Evolutionary conservation across 257 asterid species (phyloP), one percentile per base, ranked within the genome.

Genomic region (Solanum clarkiae): DNA sequence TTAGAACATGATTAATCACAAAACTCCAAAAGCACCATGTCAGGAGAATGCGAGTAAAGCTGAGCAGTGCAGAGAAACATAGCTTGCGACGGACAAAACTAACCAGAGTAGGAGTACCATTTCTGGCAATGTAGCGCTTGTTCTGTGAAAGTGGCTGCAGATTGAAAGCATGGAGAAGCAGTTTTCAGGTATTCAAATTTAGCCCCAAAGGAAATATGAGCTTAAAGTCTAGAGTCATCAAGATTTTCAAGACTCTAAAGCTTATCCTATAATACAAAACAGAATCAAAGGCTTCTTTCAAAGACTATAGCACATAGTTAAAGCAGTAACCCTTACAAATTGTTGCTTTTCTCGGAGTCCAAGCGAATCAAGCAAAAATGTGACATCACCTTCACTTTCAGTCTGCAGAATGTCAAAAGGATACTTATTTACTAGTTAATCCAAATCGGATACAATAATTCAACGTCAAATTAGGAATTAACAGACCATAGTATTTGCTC

Each of bases 401-500:
- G 97, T 94, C 99, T 95, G 91, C 90, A 84, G 15, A 69, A 77
- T 12, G 79, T 44, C 45, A 83, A 80, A 87, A 24, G 60, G 60
- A 77, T 85, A 85, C 8, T 84, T 57, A 86, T 72, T 45, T 81
- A 47, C 12, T 80, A 81, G 42, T 45, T 57, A 84, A n/a, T 59
- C 80, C 24, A 69, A 53, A 44, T 20, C 80, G 74, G 82, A 71
- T 57, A 71, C 4, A 80, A 5, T 0, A 36, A 26, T 4, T 49
- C 11, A 24, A 59, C 42, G 7, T 17, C 49, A 72, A 86, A 54
- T 16, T 57, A 65, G 12, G 49, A 65, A 57, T 66, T 54, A 83
- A 83, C 51, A 65, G 84, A 95, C 99, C 99, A 96, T 96, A 84
- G 99, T 94, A 89, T 96, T 96, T 20, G 99, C 99, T 44, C 99